A percentile compares a stretch with the other conserved stretches of the same genome.
Evolutionary conservation across 2,329 filamentous ascomycete species (phyloP).

Genomic region (Pyricularia sp.): DNA sequence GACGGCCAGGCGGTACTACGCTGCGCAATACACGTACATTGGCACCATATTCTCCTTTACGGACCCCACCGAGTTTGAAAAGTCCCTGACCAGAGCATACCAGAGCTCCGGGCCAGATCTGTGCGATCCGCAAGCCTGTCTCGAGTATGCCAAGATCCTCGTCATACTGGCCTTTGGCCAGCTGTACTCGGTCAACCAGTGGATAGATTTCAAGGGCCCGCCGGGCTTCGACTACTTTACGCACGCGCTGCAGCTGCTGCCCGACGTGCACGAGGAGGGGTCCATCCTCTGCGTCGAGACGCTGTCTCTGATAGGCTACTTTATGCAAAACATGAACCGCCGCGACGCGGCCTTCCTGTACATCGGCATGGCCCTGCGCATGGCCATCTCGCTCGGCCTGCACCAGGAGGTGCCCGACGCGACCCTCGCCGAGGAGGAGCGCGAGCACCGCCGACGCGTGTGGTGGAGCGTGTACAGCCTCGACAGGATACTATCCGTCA

Average conservation of each 20-base stretch:
- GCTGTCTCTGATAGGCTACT: slow-evolving; percentile 43
- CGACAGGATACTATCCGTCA: slow-evolving; percentile 42
- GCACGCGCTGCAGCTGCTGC: slow-evolving; percentile 38
- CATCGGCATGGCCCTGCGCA: slow-evolving; percentile 44
- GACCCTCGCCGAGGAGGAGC: slow-evolving; percentile 16
- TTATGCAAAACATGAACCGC: slow-evolving; percentile 38
- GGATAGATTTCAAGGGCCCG: slow-evolving; percentile 39
- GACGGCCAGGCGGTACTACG: slow-evolving; percentile 32
- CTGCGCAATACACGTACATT: slow-evolving; percentile 44
- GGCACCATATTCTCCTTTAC: slow-evolving; percentile 48
- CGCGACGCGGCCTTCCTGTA: slow-evolving; percentile 39
- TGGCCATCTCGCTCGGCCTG: slow-evolving; percentile 47
- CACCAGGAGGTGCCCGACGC: slow-evolving; percentile 36
- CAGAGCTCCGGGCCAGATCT: slow-evolving; percentile 26
- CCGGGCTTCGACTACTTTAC: slow-evolving; percentile 47
- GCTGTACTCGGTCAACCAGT: slow-evolving; percentile 48
- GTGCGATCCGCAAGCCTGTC: slow-evolving; percentile 33
- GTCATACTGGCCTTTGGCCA: slow-evolving; percentile 45
- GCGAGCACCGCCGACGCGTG: slow-evolving; percentile 39
- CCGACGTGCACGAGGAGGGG: slow-evolving; percentile 44
- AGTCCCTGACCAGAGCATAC: slow-evolving; percentile 33
- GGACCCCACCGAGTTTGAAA: slow-evolving; percentile 35
- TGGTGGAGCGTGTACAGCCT: slow-evolving; percentile 51
- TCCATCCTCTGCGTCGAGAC: slow-evolving; percentile 46
- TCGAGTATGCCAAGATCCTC: slow-evolving; percentile 40